Evolutionary conservation across 805 yeast species (phyloP).

Genomic region (Metschnikowia kunwiensis): DNA sequence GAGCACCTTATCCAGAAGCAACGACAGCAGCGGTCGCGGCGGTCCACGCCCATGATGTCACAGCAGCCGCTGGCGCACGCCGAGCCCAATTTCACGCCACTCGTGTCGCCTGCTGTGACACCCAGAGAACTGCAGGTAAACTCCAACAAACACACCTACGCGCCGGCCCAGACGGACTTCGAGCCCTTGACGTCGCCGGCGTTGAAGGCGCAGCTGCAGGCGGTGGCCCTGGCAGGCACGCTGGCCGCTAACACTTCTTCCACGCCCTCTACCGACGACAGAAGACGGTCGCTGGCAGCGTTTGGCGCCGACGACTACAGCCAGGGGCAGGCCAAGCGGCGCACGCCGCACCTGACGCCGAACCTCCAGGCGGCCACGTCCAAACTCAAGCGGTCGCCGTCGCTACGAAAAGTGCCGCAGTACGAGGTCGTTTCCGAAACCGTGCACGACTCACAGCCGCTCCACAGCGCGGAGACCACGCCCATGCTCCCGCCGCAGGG

Average conservation of each 20-base stretch:
- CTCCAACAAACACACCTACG: constrained; percentile 14
- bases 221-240: background rate
- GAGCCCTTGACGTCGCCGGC: constrained; percentile 70
- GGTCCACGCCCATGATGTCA: constrained; percentile 11
- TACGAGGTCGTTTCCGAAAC: constrained; percentile 16
- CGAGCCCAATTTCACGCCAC: constrained; percentile 68
- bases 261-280: constrained; percentile 12
- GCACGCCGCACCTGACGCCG: constrained; percentile 47
- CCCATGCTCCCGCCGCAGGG: constrained; percentile 42
- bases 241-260: background rate
- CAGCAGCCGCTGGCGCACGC: constrained; percentile 2
- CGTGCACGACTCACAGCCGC: constrained; percentile 22
- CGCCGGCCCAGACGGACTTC: constrained; percentile 26
- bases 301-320: constrained; percentile 30
- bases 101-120: constrained; percentile 72
- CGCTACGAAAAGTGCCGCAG: constrained; percentile 18
- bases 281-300: constrained; percentile 34
- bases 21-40: constrained; percentile 17
- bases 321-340: constrained; percentile 27
- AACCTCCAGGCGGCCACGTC: constrained; percentile 26
- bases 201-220: constrained; percentile 42
- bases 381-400: constrained; percentile 36
- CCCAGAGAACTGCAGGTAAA: constrained; percentile 47
- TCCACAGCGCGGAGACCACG: constrained; percentile 13
- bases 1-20: constrained; percentile 41